Evolutionary conservation across 768 basidiomycete genomes (phyloP).

Genomic region (Udeniomyces megalosporus): DNA sequence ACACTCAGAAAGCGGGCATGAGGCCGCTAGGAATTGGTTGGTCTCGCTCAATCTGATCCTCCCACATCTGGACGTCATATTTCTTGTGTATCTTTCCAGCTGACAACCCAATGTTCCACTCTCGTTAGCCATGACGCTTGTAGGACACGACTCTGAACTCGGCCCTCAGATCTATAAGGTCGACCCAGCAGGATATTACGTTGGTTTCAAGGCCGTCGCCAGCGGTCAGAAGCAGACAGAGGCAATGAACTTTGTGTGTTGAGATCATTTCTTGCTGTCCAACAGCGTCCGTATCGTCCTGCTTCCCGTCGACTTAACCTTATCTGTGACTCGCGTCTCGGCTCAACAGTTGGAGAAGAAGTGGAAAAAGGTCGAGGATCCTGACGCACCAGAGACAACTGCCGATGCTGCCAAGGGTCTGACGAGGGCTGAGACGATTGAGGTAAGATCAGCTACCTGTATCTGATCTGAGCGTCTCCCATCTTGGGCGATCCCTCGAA

Average conservation of each 20-base stretch:
- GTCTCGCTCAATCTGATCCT: too few species aligned
- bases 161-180: conserved; percentile 98
- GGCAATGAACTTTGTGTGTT: conserved; percentile 66
- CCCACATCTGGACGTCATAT: too few species aligned
- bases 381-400: conserved; percentile 32
- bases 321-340: neutral
- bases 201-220: conserved; percentile 92
- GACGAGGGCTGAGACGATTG: conserved; percentile 64
- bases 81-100: too few species aligned
- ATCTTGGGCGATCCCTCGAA: too few species aligned
- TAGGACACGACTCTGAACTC: conserved; percentile 74
- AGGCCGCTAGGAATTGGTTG: conserved; percentile 85
- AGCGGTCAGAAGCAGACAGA: conserved; percentile 92
- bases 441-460: too few species aligned
- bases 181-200: conserved; percentile 96
- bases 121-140: conserved; percentile 25
- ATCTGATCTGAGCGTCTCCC: conserved; percentile 20
- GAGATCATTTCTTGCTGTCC: too few species aligned
- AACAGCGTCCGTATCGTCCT: neutral
- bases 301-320: conserved; percentile 2
- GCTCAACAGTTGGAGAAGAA: conserved; percentile 68
- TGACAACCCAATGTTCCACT: too few species aligned
- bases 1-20: conserved; percentile 95
- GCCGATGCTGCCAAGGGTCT: conserved; percentile 42
- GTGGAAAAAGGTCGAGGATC: conserved; percentile 84